Base-by-base conservation (phyloP, 2,329 filamentous ascomycete genomes). In the Chrysosporium keratinophilum region DNA sequence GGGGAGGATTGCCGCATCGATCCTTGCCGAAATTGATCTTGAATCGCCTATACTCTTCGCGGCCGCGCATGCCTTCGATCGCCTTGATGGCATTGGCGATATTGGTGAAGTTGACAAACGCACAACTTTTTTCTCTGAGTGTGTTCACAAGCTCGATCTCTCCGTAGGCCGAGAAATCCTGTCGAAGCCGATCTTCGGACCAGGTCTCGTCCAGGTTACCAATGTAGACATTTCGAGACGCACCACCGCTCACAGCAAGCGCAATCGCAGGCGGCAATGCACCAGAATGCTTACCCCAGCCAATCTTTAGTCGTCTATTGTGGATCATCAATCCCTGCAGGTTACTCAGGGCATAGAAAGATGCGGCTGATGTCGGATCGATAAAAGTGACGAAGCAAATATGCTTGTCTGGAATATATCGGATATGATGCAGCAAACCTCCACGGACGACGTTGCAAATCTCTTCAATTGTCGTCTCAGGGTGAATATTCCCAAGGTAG, bases 1-100 rank as follows among this genome's bases (percentile, higher is more conserved):
- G 84, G 43, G 93, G 93, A 50, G 93, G 86, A 73, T 98, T 98
- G 61, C 93, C 93, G 65, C 93, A 98, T 54, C 93, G 84, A 68
- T 98, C 93, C 76, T 98, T 98, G 71, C 93, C 93, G 68, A 98
- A 98, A 76, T 98, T 98, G 69, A 98, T 91, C 79, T 98, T 98
- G 82, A 98, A 98, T 64, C 93, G 84, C 72, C 84, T 88, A 78
- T 98, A 98, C 66, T 98, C 93, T 42, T 97, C 93, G 67, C 90
- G 89, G 65, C 89, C 87, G 55, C 93, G 83, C 60, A 98, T 83
- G 19, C 90, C 93, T 72, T 98, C 93, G 60, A 98, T 98, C 0
- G 93, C 93, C 76, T 98, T 98, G 77, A 98, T 98, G 49, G 93
- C 93, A 64, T 98, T 98, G 67, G 93, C 93, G 67, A 98, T 98